These are phyloP conservation scores for Mycena venus DNA, from an alignment of 768 basidiomycete genomes.

Conservation along the genomic window DNA sequence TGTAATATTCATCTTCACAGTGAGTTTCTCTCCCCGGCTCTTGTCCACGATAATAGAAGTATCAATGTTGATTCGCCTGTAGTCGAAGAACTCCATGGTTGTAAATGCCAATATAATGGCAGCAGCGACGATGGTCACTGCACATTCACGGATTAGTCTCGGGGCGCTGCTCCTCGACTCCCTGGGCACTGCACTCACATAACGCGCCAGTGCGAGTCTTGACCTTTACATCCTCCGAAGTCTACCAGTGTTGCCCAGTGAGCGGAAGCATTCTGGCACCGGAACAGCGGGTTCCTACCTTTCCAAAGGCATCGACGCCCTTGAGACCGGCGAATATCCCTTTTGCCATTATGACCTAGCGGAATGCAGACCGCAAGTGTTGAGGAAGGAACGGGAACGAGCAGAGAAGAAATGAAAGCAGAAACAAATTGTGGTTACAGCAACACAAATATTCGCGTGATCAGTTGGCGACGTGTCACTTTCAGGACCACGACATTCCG, in stretches of 20 bases:
- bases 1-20: conserved; percentile 91
- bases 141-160: background rate
- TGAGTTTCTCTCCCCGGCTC: conserved; percentile 94
- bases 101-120: conserved; percentile 94
- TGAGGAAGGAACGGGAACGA: conserved; percentile 36
- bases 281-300: conserved; percentile 66
- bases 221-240: conserved; percentile 99
- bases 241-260: conserved; percentile 64
- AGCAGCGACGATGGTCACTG: conserved; percentile 93
- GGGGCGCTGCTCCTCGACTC: background rate
- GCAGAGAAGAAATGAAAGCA: conserved; percentile 32
- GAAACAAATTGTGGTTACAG: conserved; percentile 28
- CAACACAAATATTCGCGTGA: conserved; percentile 11
- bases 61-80: conserved; percentile 87
- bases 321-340: conserved; percentile 83
- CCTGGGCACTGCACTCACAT: conserved; percentile 62
- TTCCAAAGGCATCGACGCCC: conserved; percentile 98
- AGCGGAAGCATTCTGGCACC: background rate
- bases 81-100: conserved; percentile 96
- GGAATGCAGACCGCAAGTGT: conserved; percentile 49
- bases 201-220: conserved; percentile 95
- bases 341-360: conserved; percentile 75
- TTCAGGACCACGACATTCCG: conserved; percentile 19
- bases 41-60: conserved; percentile 96
- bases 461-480: conserved; percentile 33